Base-by-base conservation (phyloP, 1,139 yeast species). In the Oligophagozyma castellii region DNA sequence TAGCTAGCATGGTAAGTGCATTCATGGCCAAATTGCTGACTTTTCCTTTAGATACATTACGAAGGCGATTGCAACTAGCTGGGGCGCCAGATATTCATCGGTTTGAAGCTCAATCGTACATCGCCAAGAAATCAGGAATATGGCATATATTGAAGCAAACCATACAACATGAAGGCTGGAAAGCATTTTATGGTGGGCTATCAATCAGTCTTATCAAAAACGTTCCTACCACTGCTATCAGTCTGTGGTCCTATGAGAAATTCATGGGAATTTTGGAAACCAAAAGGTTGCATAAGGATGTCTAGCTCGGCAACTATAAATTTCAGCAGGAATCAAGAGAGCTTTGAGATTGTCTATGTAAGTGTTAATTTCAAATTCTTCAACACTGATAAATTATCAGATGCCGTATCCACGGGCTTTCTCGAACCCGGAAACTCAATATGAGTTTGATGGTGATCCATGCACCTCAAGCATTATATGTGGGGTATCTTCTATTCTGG, bases 1-100 rank as follows among this genome's bases (percentile, higher is more conserved):
- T 68, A 11, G 75, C 86, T 35, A 93, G 95, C 5, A 61, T 81
- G 27, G 31, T 70, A 0, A 93, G 95, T 0, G 96, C 95, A 0
- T 61, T 73, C 0, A 43, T 71, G 5, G 68, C 93, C 13, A 89
- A 86, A 50, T 69, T 73, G 0, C 42, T 71, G 0, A 74, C 84
- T 0, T 89, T 83, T 51, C 98, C 98, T 0, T 53, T 89, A 29
- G 98, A 89, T 49, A 71, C 93, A 0, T 49, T 86, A 4, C 61
- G 95, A 20, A 75, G 86, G 44, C 60, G 95, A 29, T 55, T 78
- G 27, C 95, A 86, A 49, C 72, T 86, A 43, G 63, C 67, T 32
- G 61, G 61, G 21, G 58, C 66, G 16, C 42, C 22, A 32, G 32
- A 29, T 3, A 29, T 40, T 2, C 46, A 43, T 28, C 25, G 30